Evolutionary conservation across 352 stramenopile species (phyloP), one percentile per base, ranked within the genome.

Genomic region (Blastocystis sp.): DNA sequence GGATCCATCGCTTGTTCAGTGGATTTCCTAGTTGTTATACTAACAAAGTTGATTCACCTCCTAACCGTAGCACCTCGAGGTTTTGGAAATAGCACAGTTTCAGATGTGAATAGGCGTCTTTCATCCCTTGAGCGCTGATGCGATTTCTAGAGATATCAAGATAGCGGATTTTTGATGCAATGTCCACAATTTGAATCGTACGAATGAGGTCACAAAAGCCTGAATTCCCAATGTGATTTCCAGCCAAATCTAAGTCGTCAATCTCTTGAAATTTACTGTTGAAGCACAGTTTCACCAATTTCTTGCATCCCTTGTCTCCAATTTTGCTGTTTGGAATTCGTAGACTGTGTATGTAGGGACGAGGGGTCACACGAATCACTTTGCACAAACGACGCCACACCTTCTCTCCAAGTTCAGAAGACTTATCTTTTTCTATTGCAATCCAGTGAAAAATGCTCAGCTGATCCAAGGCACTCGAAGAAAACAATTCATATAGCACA

Each of bases 381-480:
- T 84, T 37, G 47, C 73, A 84, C 11, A 84, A 26, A 7, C 73
- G 53, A 9, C 8, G 53, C 73, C 73, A 84, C 6, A 43, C 62
- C 26, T 84, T 84, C 11, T 84, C 73, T 34, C 73, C 73, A 11
- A 84, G 11, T 20, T 84, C 73, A 0, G 73, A 68, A 18, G 43
- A 39, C 43, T 68, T 66, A 34, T 84, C 73, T 13, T 66, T 66
- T n/a, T 68, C 43, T 41, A 23, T 13, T 45, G 73, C 34, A 0
- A 84, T 84, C 73, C 73, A 84, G 73, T 84, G 73, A n/a, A 84
- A 84, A n/a, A 41, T 66, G 11, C 15, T 66, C 20, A 84, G 26
- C 11, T 84, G 34, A 15, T 84, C 62, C 9, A 84, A 53, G 29
- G 68, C 50, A 39, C 53, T 45, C 34, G 45, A 37, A 55, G 47